Percentiles rank a stretch among this genome's conserved stretches.
These are phyloP conservation scores for Pseudocercospora fuligena DNA, from an alignment of 2,329 filamentous ascomycete genomes.

Conservation along the genomic window DNA sequence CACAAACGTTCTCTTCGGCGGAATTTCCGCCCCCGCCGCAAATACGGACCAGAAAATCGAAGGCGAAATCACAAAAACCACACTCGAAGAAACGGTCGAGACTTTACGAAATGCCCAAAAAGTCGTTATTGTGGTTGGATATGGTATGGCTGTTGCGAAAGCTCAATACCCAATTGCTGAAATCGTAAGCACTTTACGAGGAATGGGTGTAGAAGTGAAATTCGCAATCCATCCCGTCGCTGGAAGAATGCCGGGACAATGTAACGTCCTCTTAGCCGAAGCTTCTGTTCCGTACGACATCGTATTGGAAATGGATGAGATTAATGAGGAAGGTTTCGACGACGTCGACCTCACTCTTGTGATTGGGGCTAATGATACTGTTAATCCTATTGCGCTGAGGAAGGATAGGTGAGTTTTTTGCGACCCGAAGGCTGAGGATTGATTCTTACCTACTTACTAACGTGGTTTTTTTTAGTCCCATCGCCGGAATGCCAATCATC, in stretches of 20 bases:
- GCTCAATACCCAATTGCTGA: slow-evolving; percentile 89
- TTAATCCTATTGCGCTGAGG: slow-evolving; percentile 87
- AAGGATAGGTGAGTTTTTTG: slow-evolving; percentile 61
- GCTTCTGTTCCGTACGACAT: slow-evolving; percentile 90
- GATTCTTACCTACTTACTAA: no score
- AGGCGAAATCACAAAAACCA: slow-evolving; percentile 77
- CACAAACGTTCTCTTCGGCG: slow-evolving; percentile 88
- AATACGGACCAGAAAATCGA: slow-evolving; percentile 72
- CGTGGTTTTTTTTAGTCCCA: slow-evolving; percentile 59
- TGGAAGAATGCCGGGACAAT: slow-evolving; percentile 90
- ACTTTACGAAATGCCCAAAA: slow-evolving; percentile 75
- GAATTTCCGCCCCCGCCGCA: slow-evolving; percentile 68
- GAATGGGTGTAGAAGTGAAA: slow-evolving; percentile 77
- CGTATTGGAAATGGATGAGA: slow-evolving; percentile 93
- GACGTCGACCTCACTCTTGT: slow-evolving; percentile 83
- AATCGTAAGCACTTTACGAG: slow-evolving; percentile 74
- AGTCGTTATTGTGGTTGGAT: slow-evolving; percentile 88
- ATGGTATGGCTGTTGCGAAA: slow-evolving; percentile 93
- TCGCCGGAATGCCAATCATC: slow-evolving; percentile 90
- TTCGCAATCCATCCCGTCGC: slow-evolving; percentile 82
- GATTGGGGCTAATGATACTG: slow-evolving; percentile 90
- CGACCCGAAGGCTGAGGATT: no score
- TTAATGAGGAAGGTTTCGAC: slow-evolving; percentile 81
- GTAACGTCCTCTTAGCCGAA: slow-evolving; percentile 87
- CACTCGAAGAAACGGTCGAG: slow-evolving; percentile 79